Evolutionary conservation across 1,139 yeast species (phyloP).

Genomic region (Yamadazyma sp.): DNA sequence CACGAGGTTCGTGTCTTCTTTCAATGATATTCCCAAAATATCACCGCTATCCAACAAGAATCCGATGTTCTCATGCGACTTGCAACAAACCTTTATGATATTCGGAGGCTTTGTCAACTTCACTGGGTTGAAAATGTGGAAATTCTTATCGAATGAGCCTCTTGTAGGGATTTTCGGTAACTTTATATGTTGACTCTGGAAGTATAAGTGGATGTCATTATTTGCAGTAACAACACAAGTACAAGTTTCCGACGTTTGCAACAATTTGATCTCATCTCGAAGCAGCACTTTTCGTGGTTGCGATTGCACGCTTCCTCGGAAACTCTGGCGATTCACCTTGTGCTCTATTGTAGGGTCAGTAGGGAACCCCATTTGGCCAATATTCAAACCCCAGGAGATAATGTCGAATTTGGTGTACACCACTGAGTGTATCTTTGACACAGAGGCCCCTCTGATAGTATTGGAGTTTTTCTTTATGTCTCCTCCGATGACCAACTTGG

Average conservation of each 20-base stretch:
- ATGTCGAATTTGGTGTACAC: slow-evolving; percentile 55
- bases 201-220: slow-evolving; percentile 64
- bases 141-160: slow-evolving; percentile 38
- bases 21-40: slow-evolving; percentile 25
- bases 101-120: slow-evolving; percentile 40
- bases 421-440: slow-evolving; percentile 73
- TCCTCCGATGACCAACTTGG: slow-evolving; percentile 47
- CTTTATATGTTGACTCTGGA: slow-evolving; percentile 57
- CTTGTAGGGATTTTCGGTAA: slow-evolving; percentile 38
- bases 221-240: slow-evolving; percentile 64
- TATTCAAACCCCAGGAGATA: slow-evolving; percentile 77
- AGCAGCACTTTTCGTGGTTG: slow-evolving; percentile 48
- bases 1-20: slow-evolving; percentile 16
- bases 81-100: slow-evolving; percentile 34
- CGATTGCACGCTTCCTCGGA: slow-evolving; percentile 35
- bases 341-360: slow-evolving; percentile 20
- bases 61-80: slow-evolving; percentile 35
- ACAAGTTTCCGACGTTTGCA: slow-evolving; percentile 67
- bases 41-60: slow-evolving; percentile 56
- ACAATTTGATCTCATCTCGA: slow-evolving; percentile 53
- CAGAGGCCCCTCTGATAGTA: slow-evolving; percentile 53
- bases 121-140: slow-evolving; percentile 56
- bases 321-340: slow-evolving; percentile 25
- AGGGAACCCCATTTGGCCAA: slow-evolving; percentile 80
- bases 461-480: slow-evolving; percentile 37